Evolutionary conservation across 1,139 yeast genomes (phyloP).

Genomic region (Yarrowia galli): DNA sequence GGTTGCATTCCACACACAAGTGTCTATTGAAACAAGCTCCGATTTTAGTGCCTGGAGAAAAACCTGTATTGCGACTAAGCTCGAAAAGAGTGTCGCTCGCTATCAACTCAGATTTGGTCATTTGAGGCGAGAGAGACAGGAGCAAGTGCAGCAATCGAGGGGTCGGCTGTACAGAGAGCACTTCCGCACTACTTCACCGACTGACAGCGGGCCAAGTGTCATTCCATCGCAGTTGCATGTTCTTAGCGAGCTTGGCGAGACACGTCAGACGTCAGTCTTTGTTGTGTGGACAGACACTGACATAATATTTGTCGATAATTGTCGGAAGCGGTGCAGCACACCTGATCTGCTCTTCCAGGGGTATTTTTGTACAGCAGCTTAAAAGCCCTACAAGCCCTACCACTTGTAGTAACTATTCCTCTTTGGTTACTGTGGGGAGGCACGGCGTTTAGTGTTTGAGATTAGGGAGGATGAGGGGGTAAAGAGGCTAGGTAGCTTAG

Average conservation of each 20-base stretch:
- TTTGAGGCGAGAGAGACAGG: neutral
- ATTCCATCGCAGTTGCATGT: neutral
- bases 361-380: neutral
- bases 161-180: too few relatives aligned
- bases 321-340: neutral
- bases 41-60: neutral
- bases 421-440: conserved; percentile 21
- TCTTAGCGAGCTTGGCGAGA: neutral
- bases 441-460: conserved; percentile 14
- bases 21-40: conserved; percentile 6
- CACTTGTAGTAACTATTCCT: conserved; percentile 10
- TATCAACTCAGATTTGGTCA: neutral
- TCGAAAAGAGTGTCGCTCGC: conserved; percentile 2
- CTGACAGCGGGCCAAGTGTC: too few relatives aligned
- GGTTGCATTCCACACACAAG: neutral
- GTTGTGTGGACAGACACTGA: neutral
- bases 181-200: too few relatives aligned
- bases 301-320: neutral
- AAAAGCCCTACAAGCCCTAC: conserved; percentile 12
- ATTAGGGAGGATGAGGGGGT: neutral
- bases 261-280: conserved; percentile 7
- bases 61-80: conserved; percentile 11
- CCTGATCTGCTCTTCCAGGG: conserved; percentile 6
- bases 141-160: too few relatives aligned
- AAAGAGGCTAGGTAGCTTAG: too few relatives aligned